Conservation (phyloP, 495 filamentous ascomycete genomes). For the Parathielavia hyrcaniae region DNA sequence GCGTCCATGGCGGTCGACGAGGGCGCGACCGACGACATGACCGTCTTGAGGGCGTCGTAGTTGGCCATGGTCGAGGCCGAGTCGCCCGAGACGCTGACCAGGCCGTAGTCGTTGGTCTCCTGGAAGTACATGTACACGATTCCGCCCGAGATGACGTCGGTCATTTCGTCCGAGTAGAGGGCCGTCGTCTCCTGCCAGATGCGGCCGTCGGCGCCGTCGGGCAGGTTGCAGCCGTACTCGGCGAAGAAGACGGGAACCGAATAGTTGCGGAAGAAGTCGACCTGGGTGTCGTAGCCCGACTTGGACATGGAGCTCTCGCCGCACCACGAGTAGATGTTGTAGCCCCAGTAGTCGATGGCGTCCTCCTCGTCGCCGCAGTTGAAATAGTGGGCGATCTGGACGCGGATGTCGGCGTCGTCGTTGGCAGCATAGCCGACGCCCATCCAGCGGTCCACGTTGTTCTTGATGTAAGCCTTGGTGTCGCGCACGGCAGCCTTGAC, state of each 20-base stretch:
- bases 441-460: constrained; percentile 67
- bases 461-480: constrained; percentile 84
- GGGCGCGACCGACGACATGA: constrained; percentile 65
- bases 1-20: constrained; percentile 53
- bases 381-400: constrained; percentile 78
- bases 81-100: constrained; percentile 59
- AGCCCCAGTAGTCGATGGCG: constrained; percentile 92
- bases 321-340: constrained; percentile 99
- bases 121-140: constrained; percentile 98
- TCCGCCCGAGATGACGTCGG: constrained; percentile 78
- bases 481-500: constrained; percentile 96
- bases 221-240: constrained; percentile 88
- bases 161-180: constrained; percentile 77
- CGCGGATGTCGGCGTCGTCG: constrained; percentile 75
- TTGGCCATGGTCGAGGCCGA: constrained; percentile 59
- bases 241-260: constrained; percentile 93
- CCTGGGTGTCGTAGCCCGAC: constrained; percentile 75
- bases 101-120: constrained; percentile 79
- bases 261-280: constrained; percentile 77
- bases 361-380: constrained; percentile 65
- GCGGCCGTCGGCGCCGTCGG: constrained; percentile 55
- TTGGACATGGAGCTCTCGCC: constrained; percentile 63
- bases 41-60: constrained; percentile 64
- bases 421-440: constrained; percentile 94
- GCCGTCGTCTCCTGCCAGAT: constrained; percentile 80